phyloP scores from a whole-genome alignment of 2,329 filamentous ascomycete species.

The Beauveria sp. region DNA sequence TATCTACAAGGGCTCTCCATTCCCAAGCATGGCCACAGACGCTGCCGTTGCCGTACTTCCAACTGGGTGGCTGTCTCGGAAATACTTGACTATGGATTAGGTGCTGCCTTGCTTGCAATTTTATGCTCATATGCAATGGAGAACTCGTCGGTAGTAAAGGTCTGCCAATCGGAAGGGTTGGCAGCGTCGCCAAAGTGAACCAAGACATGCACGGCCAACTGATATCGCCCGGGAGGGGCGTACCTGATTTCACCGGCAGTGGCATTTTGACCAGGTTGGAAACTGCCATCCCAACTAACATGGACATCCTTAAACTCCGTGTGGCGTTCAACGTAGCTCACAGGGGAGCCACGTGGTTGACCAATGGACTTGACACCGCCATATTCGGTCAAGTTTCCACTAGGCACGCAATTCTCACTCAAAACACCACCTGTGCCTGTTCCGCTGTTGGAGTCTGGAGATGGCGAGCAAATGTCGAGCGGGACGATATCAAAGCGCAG shows the following conservation, averaged over 20 bases:
- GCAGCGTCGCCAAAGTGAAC: neutral
- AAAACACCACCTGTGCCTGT: no score
- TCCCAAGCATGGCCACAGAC: no score
- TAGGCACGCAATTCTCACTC: neutral
- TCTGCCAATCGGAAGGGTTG: neutral
- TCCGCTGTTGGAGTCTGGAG: neutral
- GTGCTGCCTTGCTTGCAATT: neutral
- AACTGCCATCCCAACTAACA: neutral
- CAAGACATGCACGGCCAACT: neutral
- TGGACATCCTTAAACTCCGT: neutral
- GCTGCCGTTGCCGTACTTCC: neutral
- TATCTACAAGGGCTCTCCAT: no score
- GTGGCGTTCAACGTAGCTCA: neutral
- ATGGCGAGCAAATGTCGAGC: neutral
- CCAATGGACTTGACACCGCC: neutral
- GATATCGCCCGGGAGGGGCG: neutral
- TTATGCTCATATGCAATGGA: neutral
- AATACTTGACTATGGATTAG: neutral
- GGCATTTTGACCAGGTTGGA: neutral
- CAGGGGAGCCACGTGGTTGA: neutral
- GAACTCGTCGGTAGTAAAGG: neutral
- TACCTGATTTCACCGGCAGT: neutral
- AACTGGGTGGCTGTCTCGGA: neutral
- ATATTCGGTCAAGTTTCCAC: neutral
- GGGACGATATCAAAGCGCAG: neutral